Base-by-base conservation (phyloP, 2,329 filamentous ascomycete genomes). In the Ambrosiella xylebori region DNA sequence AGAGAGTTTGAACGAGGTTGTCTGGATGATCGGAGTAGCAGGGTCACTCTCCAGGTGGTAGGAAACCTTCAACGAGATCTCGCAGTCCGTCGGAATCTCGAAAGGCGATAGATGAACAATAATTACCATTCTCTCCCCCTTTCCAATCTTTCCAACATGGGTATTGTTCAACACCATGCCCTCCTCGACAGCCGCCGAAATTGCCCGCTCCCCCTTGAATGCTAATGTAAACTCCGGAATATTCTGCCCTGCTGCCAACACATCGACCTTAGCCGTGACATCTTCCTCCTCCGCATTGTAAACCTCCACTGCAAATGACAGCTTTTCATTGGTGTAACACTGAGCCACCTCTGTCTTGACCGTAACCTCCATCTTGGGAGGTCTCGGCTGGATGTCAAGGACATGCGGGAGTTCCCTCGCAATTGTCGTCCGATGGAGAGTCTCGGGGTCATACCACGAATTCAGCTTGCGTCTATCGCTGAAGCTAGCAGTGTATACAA, bases 321-420 rank as follows among this genome's bases (percentile, higher is more conserved):
- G 79, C 0, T 73, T 68, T 70, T 98, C 93, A 64, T 94, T 85
- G 1, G 86, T 86, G 66, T 95, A 97, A 68, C 91, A 94, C 57
- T 89, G 83, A 11, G 80, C 76, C 59, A 77, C 73, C 7, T 84
- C 69, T 45, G 80, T 76, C 1, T 79, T 73, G 8, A 88, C 71
- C 35, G 73, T 77, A 51, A 98, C 80, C 64, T 88, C 82, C 73
- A 98, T 81, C 69, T 96, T 97, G 0, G 93, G 93, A 36, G 91
- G 93, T 63, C 94, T 86, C 1, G 93, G 91, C 57, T 89, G 76
- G 27, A 98, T 82, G 58, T 80, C 83, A 58, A 95, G 78, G 1
- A 73, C 71, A 39, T 78, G 73, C 7, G 78, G 71, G 52, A 77
- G 73, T 9, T 69, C 63, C 7, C 80, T 74, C 36, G 74, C 69